phyloP scores from a whole-genome alignment of 2,329 filamentous ascomycete genomes.

The Periglandula ipomoeae region DNA sequence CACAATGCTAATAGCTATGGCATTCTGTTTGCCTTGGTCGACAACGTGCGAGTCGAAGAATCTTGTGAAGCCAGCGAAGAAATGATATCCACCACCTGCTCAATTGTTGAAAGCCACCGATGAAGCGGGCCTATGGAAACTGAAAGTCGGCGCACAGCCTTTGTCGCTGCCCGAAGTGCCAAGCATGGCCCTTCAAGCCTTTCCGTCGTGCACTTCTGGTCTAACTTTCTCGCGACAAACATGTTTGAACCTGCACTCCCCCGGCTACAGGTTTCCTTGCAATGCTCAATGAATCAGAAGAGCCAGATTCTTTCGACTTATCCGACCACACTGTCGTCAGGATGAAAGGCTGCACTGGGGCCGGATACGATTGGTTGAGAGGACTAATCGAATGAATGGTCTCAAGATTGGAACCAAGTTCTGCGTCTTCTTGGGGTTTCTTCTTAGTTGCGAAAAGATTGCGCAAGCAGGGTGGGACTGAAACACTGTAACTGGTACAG shows the following conservation, averaged over 20 bases:
- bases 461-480: slow-evolving; percentile 14
- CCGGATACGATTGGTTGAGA: slow-evolving; percentile 1
- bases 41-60: too few species aligned
- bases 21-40: neutral
- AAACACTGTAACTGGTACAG: slow-evolving; percentile 22
- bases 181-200: too few species aligned
- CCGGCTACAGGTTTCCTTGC: neutral
- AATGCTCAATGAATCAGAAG: neutral
- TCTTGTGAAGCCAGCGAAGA: too few species aligned
- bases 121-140: neutral
- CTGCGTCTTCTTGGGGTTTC: neutral
- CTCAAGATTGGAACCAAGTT: neutral
- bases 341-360: slow-evolving; percentile 10
- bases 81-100: too few species aligned
- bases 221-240: slow-evolving; percentile 2
- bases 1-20: slow-evolving; percentile 1
- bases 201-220: neutral
- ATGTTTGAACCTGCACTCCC: slow-evolving; percentile 3
- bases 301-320: slow-evolving; percentile 8
- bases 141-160: neutral
- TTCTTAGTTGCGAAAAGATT: slow-evolving; percentile 10
- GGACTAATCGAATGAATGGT: neutral
- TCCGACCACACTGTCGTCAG: slow-evolving; percentile 22
- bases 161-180: neutral
- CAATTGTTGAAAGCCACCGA: too few species aligned